Evolutionary conservation across 163 green algal species (phyloP).

Genomic region (Scenedesmus sp.): DNA sequence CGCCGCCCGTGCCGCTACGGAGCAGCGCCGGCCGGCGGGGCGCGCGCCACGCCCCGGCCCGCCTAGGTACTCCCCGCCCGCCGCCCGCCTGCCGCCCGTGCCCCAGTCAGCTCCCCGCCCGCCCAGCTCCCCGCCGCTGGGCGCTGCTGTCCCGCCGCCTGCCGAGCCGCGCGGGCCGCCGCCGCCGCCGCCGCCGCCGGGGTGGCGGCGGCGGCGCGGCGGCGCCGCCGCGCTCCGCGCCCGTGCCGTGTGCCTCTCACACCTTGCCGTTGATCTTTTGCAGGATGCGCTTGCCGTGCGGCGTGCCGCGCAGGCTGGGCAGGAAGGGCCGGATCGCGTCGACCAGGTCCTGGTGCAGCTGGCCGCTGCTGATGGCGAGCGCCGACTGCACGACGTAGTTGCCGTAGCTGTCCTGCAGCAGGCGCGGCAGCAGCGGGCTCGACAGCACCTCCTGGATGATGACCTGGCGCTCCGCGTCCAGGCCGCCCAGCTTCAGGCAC

Average conservation of each 20-base stretch:
- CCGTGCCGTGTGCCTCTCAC: not conserved
- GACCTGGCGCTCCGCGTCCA: constrained; percentile 73
- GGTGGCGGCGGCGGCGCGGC: too few relatives aligned
- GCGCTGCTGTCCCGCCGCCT: too few relatives aligned
- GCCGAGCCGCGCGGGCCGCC: too few relatives aligned
- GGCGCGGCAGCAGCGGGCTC: constrained; percentile 75
- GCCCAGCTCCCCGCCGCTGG: too few relatives aligned
- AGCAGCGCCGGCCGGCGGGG: too few relatives aligned
- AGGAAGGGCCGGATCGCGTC: constrained; percentile 94
- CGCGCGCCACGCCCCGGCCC: too few relatives aligned
- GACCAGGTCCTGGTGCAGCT: constrained; percentile 79
- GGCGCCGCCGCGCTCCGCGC: too few relatives aligned
- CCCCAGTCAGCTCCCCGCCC: too few relatives aligned
- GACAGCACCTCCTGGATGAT: constrained; percentile 91
- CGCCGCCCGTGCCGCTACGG: too few relatives aligned
- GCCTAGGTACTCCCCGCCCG: too few relatives aligned
- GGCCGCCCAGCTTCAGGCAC: constrained; percentile 93
- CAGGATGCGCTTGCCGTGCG: constrained; percentile 98
- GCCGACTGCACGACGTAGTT: constrained; percentile 98
- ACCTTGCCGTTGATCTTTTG: constrained; percentile 75
- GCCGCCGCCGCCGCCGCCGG: too few relatives aligned
- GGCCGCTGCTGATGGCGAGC: constrained; percentile 77
- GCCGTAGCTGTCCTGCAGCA: constrained; percentile 90
- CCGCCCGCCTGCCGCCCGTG: too few relatives aligned
- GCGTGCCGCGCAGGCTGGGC: constrained; percentile 84